A percentile compares a stretch with the other conserved stretches of the same genome.
Conservation (phyloP, 495 filamentous ascomycete genomes). For the Viridothelium virens region DNA sequence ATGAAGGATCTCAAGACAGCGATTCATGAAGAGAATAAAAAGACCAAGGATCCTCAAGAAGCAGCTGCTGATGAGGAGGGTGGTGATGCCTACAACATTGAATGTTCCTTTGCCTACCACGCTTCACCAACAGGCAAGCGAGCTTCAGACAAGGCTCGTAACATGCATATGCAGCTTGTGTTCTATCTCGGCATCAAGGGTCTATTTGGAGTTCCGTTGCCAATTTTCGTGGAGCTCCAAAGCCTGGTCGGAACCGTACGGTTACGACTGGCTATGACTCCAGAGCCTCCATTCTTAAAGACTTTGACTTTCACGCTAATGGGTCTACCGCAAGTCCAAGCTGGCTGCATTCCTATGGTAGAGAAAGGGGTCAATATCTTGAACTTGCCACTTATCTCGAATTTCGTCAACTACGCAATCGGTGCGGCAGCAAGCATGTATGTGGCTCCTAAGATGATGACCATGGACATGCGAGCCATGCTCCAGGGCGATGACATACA, state of each 20-base stretch:
- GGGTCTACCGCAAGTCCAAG: slow-evolving; percentile 79
- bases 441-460: slow-evolving; percentile 93
- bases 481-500: slow-evolving; percentile 81
- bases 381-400: slow-evolving; percentile 85
- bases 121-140: slow-evolving; percentile 63
- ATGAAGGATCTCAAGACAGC: slow-evolving; percentile 71
- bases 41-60: slow-evolving; percentile 79
- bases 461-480: slow-evolving; percentile 82
- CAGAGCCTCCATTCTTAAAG: slow-evolving; percentile 84
- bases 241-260: slow-evolving; percentile 81
- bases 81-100: slow-evolving; percentile 89
- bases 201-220: slow-evolving; percentile 79
- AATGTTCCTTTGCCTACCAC: slow-evolving; percentile 89
- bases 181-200: slow-evolving; percentile 87
- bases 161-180: slow-evolving; percentile 90
- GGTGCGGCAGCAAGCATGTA: slow-evolving; percentile 78
- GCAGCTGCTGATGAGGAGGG: slow-evolving; percentile 83
- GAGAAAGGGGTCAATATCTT: slow-evolving; percentile 82
- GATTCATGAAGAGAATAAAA: slow-evolving; percentile 67
- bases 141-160: slow-evolving; percentile 70
- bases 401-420: slow-evolving; percentile 97
- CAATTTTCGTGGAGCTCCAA: slow-evolving; percentile 80
- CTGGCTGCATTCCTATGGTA: slow-evolving; percentile 87
- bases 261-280: slow-evolving; percentile 73
- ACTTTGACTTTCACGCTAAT: slow-evolving; percentile 88